These are phyloP conservation scores for Ogataea methylovora DNA, from an alignment of 805 yeast genomes.

Conservation along the genomic window DNA sequence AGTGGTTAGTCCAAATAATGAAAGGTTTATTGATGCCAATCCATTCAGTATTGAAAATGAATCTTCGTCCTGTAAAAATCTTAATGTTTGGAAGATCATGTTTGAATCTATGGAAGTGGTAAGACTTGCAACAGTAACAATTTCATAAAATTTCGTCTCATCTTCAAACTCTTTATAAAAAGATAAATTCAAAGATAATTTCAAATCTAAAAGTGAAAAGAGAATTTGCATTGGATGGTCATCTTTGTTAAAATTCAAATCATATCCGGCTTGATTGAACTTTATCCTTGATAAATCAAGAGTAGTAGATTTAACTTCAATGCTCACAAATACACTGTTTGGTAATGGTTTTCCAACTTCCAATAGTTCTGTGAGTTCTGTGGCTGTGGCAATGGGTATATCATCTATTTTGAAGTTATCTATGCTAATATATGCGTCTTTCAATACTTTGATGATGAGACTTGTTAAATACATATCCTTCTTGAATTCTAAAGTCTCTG, in stretches of 20 bases:
- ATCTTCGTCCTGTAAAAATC: slow-evolving; percentile 8
- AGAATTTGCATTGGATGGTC: slow-evolving; percentile 37
- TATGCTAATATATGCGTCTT: slow-evolving; percentile 14
- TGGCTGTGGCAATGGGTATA: slow-evolving; percentile 15
- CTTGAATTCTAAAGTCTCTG: slow-evolving; percentile 1
- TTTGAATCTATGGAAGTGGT: slow-evolving; percentile 33
- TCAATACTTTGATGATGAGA: slow-evolving; percentile 12
- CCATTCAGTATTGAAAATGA: background rate
- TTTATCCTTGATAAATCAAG: slow-evolving; percentile 10
- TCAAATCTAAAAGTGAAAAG: slow-evolving; percentile 29
- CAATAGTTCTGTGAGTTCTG: slow-evolving; percentile 6
- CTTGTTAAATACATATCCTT: slow-evolving; percentile 8
- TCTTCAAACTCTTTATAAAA: slow-evolving; percentile 9
- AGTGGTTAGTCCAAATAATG: slow-evolving; percentile 35
- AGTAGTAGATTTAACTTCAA: slow-evolving; percentile 11
- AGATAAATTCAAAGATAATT: slow-evolving; percentile 17
- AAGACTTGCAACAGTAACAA: slow-evolving; percentile 21
- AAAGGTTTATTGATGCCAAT: slow-evolving; percentile 16
- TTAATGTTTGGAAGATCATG: slow-evolving; percentile 26
- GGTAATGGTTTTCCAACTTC: background rate
- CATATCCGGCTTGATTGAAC: slow-evolving; percentile 34
- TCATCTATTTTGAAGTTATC: slow-evolving; percentile 16
- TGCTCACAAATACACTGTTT: slow-evolving; percentile 6
- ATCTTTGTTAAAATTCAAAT: slow-evolving; percentile 29
- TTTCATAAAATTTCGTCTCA: slow-evolving; percentile 16